Evolutionary conservation across 2,329 filamentous ascomycete genomes (phyloP), one percentile per base, ranked within the genome.

Genomic region (Stemphylium beticola): DNA sequence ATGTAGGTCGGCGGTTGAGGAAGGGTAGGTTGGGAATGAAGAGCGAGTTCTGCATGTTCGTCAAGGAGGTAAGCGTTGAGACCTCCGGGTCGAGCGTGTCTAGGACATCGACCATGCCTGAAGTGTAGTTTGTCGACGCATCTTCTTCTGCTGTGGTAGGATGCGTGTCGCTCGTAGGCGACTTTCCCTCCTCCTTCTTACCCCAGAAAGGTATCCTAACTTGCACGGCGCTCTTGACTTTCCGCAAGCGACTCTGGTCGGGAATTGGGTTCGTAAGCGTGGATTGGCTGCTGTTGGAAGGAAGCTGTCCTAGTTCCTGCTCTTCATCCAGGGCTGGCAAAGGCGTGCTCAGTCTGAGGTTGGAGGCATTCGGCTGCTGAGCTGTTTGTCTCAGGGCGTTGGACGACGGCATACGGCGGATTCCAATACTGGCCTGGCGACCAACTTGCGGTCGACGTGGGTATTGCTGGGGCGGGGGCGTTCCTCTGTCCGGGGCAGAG

Each of bases 41-140:
- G 9, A 96, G 84, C 0, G 91, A 95, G 72, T 96, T 96, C 68
- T 96, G 91, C 17, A 96, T 87, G 67, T 96, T 96, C 38, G 90
- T 96, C 9, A 96, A 83, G 12, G 91, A 93, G 0, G 90, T 91
- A 3, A 96, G 78, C 0, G 91, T 91, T 32, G 90, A 86, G 3
- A 96, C 87, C 76, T 96, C 90, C 37, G 91, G 91, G 66, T 96
- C 91, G 60, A 91, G 80, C 29, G 88, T 83, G 74, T 90, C 87
- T 44, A 91, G 76, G 14, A 90, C 76, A 71, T 90, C 86, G 6
- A 90, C 87, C 60, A 90, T 79, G 60, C 84, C 81, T 10, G 82
- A 75, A 22, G 85, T 83, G 65, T 89, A 89, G 57, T 89, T 65
- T 48, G 61, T 59, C 14, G 59, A 55, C 12, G 55, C 37, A 20